These are phyloP conservation scores for Chlorella variabilis DNA, from an alignment of 163 green algal genomes.

Conservation along the genomic window DNA sequence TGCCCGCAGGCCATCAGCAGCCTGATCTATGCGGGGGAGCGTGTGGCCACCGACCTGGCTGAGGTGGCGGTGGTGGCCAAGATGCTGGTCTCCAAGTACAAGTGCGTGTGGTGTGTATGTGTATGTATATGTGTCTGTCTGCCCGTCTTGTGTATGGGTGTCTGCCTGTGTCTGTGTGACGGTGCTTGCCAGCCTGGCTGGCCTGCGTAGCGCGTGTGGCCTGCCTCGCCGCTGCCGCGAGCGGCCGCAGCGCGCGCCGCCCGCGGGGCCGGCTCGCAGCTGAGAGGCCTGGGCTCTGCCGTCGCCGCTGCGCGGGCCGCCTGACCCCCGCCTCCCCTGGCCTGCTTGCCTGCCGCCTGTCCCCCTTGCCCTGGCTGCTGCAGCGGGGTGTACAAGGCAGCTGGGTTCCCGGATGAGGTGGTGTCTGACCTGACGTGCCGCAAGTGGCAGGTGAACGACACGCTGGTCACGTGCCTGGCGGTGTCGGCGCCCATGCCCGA, in stretches of 20 bases:
- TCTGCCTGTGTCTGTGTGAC: too few species aligned
- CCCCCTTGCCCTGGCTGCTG: not conserved
- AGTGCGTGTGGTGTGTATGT: too few species aligned
- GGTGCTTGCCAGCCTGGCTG: too few species aligned
- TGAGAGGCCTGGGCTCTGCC: too few species aligned
- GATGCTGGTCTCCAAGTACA: constrained; percentile 77
- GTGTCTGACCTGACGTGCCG: constrained; percentile 60
- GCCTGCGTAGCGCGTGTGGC: too few species aligned
- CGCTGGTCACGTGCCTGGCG: constrained; percentile 73
- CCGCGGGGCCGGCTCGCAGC: too few species aligned
- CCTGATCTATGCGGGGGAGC: constrained; percentile 71
- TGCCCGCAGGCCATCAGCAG: constrained; percentile 64
- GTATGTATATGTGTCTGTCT: too few species aligned
- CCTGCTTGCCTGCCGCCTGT: not conserved
- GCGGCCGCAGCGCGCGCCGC: too few species aligned
- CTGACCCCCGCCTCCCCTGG: too few species aligned
- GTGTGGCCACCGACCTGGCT: constrained; percentile 61
- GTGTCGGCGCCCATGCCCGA: constrained; percentile 71
- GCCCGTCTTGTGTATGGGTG: too few species aligned
- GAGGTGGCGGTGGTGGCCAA: constrained; percentile 68
- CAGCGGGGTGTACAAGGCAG: constrained; percentile 59
- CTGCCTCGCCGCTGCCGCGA: too few species aligned
- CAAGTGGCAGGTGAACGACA: constrained; percentile 77
- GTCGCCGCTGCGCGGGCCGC: too few species aligned
- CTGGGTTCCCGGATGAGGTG: constrained; percentile 48